These are phyloP conservation scores for Coprinopsis sp. DNA, from an alignment of 768 basidiomycete genomes.

Conservation along the genomic window DNA sequence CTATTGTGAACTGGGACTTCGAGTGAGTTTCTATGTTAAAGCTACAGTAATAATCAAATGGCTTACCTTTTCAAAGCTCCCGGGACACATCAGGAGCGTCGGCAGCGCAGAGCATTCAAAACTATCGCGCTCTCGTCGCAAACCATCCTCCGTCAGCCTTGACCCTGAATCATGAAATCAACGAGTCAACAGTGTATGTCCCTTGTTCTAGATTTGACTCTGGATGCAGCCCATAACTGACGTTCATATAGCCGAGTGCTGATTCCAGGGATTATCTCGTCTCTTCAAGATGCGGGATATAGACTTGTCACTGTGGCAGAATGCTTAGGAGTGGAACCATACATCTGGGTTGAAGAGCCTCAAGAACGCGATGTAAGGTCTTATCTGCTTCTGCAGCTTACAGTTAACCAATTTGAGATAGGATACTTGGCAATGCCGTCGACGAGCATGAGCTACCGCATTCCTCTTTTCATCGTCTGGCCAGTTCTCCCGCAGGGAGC, in stretches of 20 bases:
- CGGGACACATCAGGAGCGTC: conserved; percentile 31
- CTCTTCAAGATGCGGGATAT: conserved; percentile 33
- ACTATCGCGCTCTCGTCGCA: conserved; percentile 22
- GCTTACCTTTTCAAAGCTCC: conserved; percentile 21
- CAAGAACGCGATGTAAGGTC: conserved; percentile 26
- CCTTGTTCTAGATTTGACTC: background rate
- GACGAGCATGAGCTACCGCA: background rate
- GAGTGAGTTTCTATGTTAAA: conserved; percentile 17
- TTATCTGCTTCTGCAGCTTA: background rate
- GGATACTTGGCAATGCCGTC: conserved; percentile 1
- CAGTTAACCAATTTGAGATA: background rate
- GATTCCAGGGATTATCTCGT: conserved; percentile 30
- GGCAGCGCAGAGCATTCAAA: conserved; percentile 20
- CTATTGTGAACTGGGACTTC: conserved; percentile 19
- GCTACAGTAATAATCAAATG: background rate
- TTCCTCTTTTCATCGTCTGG: too few relatives aligned
- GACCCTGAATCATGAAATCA: conserved; percentile 37
- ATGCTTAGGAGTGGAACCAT: conserved; percentile 31
- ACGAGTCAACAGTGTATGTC: conserved; percentile 18
- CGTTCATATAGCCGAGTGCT: conserved; percentile 19
- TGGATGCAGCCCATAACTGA: background rate
- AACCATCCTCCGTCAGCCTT: conserved; percentile 30
- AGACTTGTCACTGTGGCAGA: conserved; percentile 35
- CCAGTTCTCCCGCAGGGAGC: too few relatives aligned
- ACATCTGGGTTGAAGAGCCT: conserved; percentile 26